Evolutionary conservation across 2,329 filamentous ascomycete species (phyloP).

Genomic region (Neospermospora avenae): DNA sequence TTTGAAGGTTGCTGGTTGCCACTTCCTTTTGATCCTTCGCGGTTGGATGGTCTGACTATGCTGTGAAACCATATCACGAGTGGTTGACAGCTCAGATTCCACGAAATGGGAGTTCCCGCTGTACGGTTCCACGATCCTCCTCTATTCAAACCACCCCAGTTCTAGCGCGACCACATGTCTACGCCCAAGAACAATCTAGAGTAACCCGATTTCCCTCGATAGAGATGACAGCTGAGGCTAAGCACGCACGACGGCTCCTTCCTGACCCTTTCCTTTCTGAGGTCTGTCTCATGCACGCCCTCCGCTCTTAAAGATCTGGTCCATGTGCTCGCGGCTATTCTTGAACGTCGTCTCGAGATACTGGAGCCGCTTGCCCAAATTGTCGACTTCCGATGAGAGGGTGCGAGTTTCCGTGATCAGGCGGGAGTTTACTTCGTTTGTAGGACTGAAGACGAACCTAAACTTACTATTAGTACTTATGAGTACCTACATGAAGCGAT

Average conservation of each 20-base stretch:
- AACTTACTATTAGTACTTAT: too few species aligned
- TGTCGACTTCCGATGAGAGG: constrained; percentile 73
- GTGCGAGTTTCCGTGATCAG: constrained; percentile 71
- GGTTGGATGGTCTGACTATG: background rate
- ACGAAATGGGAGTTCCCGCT: background rate
- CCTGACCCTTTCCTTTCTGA: background rate
- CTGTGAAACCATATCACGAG: background rate
- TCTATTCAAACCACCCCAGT: too few species aligned
- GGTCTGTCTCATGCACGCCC: constrained; percentile 25
- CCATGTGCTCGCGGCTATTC: constrained; percentile 88
- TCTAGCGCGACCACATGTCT: background rate
- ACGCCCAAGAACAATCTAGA: too few species aligned
- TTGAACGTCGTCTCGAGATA: constrained; percentile 94
- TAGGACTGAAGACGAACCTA: constrained; percentile 88
- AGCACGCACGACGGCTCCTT: background rate
- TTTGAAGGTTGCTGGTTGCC: background rate
- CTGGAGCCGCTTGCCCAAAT: constrained; percentile 81
- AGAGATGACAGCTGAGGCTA: background rate
- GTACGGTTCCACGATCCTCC: background rate
- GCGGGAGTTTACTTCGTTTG: constrained; percentile 69
- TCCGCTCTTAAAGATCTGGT: constrained; percentile 71
- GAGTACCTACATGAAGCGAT: too few species aligned
- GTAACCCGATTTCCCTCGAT: background rate
- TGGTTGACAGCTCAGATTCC: background rate
- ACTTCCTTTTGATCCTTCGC: background rate